Percentiles rank a stretch among this genome's conserved stretches.
phyloP scores from a whole-genome alignment of 441 rosid genomes.

The Bruguiera hainesii region DNA sequence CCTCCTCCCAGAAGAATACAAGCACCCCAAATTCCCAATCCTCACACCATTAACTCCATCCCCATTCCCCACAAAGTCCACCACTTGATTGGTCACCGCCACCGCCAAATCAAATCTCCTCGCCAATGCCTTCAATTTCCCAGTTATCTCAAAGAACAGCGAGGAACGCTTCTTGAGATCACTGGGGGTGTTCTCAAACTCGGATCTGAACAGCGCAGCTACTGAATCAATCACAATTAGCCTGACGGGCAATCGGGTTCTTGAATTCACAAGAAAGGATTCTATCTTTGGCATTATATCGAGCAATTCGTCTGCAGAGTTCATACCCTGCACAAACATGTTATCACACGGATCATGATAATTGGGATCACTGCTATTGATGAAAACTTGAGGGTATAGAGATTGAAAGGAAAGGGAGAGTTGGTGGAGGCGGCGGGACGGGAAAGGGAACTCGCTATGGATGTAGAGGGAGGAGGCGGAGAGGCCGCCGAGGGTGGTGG shows the following conservation, averaged over 20 bases:
- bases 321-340: constrained; percentile 53
- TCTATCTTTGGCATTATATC: constrained; percentile 64
- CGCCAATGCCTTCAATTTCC: constrained; percentile 62
- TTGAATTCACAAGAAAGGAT: constrained; percentile 36
- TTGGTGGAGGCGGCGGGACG: constrained; percentile 70
- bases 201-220: constrained; percentile 83
- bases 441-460: constrained; percentile 83
- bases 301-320: constrained; percentile 65
- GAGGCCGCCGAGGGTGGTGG: constrained; percentile 67
- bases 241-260: constrained; percentile 47
- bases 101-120: constrained; percentile 55
- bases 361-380: constrained; percentile 7
- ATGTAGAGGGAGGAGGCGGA: constrained; percentile 72
- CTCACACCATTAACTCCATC: constrained; percentile 56
- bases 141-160: constrained; percentile 71
- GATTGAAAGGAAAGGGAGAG: constrained; percentile 43
- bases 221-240: constrained; percentile 75
- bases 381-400: constrained; percentile 23
- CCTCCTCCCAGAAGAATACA: constrained; percentile 65
- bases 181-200: constrained; percentile 61
- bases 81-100: constrained; percentile 80
- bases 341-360: constrained; percentile 49
- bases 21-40: constrained; percentile 61
- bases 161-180: constrained; percentile 67
- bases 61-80: constrained; percentile 52